phyloP scores from a whole-genome alignment of 2,329 filamentous ascomycete genomes.

The Zopfia rhizophila region DNA sequence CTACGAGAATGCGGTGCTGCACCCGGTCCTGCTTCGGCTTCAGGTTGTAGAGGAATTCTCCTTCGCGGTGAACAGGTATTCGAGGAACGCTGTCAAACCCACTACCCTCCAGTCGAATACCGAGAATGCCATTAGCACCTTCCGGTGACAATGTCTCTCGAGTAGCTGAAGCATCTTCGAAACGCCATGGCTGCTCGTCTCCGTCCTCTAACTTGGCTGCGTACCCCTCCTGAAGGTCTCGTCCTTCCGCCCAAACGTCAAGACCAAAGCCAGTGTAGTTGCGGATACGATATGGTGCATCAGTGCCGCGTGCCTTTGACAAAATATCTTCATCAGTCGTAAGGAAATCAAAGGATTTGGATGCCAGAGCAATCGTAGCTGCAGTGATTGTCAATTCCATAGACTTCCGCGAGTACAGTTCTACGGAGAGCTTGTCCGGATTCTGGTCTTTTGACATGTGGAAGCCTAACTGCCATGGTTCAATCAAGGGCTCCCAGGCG shows the following conservation, averaged over 20 bases:
- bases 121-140: constrained; percentile 80
- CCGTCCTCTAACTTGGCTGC: constrained; percentile 85
- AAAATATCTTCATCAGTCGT: constrained; percentile 89
- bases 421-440: constrained; percentile 81
- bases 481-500: constrained; percentile 94
- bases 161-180: constrained; percentile 96
- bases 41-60: constrained; percentile 88
- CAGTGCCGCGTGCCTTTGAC: constrained; percentile 88
- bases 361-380: constrained; percentile 90
- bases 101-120: constrained; percentile 87
- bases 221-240: constrained; percentile 75
- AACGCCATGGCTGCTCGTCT: constrained; percentile 92
- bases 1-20: constrained; percentile 89
- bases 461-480: constrained; percentile 95
- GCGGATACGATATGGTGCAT: constrained; percentile 91
- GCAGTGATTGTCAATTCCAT: constrained; percentile 94
- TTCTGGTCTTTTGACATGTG: constrained; percentile 82
- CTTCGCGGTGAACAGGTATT: constrained; percentile 92
- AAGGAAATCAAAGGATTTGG: constrained; percentile 92
- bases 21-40: constrained; percentile 87
- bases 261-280: constrained; percentile 97
- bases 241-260: constrained; percentile 77
- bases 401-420: constrained; percentile 86
- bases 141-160: constrained; percentile 91
- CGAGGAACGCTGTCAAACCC: constrained; percentile 92